Percentiles rank a stretch among this genome's conserved stretches.
Evolutionary conservation across 2,329 filamentous ascomycete genomes (phyloP).

Genomic region (Penicillium sp.): DNA sequence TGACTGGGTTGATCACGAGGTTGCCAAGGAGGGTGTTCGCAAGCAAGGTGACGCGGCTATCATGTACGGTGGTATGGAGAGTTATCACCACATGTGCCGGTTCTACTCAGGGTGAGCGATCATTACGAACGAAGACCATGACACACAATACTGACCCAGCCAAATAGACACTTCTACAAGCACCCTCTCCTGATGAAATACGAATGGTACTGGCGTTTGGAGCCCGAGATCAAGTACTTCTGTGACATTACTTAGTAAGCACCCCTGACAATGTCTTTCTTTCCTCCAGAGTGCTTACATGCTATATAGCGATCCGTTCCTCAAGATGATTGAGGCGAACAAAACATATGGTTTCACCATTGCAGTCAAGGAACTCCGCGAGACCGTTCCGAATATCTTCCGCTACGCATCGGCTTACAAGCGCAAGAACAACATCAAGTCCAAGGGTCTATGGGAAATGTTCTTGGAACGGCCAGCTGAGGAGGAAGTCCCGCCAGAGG

Average conservation of each 20-base stretch:
- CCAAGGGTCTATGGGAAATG: slow-evolving; percentile 97
- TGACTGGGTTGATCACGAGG: slow-evolving; percentile 91
- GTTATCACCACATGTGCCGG: slow-evolving; percentile 98
- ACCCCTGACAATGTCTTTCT: not conserved
- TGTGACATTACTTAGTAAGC: slow-evolving; percentile 97
- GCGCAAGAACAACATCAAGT: slow-evolving; percentile 83
- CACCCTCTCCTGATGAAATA: slow-evolving; percentile 93
- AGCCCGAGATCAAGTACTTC: slow-evolving; percentile 99
- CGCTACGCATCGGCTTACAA: slow-evolving; percentile 98
- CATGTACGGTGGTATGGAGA: slow-evolving; percentile 99
- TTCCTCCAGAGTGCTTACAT: slow-evolving; percentile 2
- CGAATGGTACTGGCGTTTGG: slow-evolving; percentile 99
- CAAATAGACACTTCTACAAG: slow-evolving; percentile 84
- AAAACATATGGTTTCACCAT: slow-evolving; percentile 99
- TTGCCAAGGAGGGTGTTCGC: slow-evolving; percentile 91
- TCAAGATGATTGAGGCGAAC: slow-evolving; percentile 89
- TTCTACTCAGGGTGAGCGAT: slow-evolving; percentile 89
- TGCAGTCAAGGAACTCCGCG: slow-evolving; percentile 94
- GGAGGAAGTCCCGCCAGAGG: slow-evolving; percentile 53
- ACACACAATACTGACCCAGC: slow-evolving; percentile 18
- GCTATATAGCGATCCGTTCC: slow-evolving; percentile 76
- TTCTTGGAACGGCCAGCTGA: slow-evolving; percentile 71
- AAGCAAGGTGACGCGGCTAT: slow-evolving; percentile 97
- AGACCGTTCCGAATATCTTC: slow-evolving; percentile 98
- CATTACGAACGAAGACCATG: not conserved